Evolutionary conservation across 2,329 filamentous ascomycete genomes (phyloP).

Genomic region (Metarhizium anisopliae): DNA sequence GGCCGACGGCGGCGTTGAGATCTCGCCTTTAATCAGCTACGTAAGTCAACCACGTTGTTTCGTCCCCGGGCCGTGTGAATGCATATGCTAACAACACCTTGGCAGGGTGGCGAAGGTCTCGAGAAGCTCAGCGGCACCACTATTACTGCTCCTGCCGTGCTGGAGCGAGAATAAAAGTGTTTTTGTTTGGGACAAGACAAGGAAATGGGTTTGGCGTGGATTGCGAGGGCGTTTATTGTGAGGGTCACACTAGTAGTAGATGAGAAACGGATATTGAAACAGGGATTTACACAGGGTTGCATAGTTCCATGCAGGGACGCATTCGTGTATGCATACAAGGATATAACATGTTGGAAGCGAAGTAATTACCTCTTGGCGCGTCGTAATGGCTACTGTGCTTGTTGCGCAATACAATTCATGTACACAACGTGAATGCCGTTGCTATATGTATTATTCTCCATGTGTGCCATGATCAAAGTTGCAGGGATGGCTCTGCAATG

Average conservation of each 20-base stretch:
- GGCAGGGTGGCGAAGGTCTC: constrained; percentile 53
- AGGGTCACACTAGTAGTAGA: neutral
- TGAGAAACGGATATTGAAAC: neutral
- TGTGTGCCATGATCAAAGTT: too few species aligned
- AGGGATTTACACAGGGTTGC: neutral
- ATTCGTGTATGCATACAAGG: neutral
- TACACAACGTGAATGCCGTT: neutral
- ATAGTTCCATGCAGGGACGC: neutral
- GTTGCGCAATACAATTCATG: neutral
- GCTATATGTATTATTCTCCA: too few species aligned
- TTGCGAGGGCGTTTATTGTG: constrained; percentile 1
- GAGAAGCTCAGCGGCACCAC: constrained; percentile 44
- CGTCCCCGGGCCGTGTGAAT: neutral
- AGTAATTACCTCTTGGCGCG: neutral
- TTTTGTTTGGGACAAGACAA: neutral
- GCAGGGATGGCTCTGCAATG: too few species aligned
- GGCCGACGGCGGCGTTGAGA: constrained; percentile 67
- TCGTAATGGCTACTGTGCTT: neutral
- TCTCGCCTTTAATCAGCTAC: constrained; percentile 91
- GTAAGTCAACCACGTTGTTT: constrained; percentile 48
- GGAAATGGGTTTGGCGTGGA: neutral
- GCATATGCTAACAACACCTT: constrained; percentile 8
- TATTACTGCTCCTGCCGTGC: constrained; percentile 41
- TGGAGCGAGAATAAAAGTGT: constrained; percentile 33
- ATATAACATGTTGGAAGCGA: neutral